These are phyloP conservation scores for Arabidopsis thaliana DNA, from an alignment of 345 rosid species.

Conservation along the genomic window TAIR10.1 NC_003076.8:8417001-8417500, in stretches of 20 bases:
- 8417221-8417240: conserved; percentile 42
- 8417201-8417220: conserved; percentile 24
- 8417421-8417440: conserved; percentile 51
- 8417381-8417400: conserved; percentile 26
- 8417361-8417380: conserved; percentile 22
- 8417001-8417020: conserved; percentile 42
- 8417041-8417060: conserved; percentile 33
- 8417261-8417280: conserved; percentile 61
- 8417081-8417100: conserved; percentile 21
- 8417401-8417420: conserved; percentile 46
- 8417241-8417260: conserved; percentile 66
- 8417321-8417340: conserved; percentile 59
- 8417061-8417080: not conserved
- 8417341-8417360: conserved; percentile 31
- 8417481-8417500: conserved; percentile 20
- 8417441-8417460: conserved; percentile 44
- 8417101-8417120: not conserved
- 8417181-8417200: conserved; percentile 33
- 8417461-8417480: conserved; percentile 38
- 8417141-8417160: not conserved
- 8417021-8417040: conserved; percentile 18
- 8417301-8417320: conserved; percentile 46
- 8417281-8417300: conserved; percentile 3
- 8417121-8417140: not conserved
- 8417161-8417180: conserved; percentile 53